Percentiles rank a stretch among this genome's conserved stretches.
Conservation (phyloP, 192 early-diverging fungal species). For the Linnemannia hyalina region DNA sequence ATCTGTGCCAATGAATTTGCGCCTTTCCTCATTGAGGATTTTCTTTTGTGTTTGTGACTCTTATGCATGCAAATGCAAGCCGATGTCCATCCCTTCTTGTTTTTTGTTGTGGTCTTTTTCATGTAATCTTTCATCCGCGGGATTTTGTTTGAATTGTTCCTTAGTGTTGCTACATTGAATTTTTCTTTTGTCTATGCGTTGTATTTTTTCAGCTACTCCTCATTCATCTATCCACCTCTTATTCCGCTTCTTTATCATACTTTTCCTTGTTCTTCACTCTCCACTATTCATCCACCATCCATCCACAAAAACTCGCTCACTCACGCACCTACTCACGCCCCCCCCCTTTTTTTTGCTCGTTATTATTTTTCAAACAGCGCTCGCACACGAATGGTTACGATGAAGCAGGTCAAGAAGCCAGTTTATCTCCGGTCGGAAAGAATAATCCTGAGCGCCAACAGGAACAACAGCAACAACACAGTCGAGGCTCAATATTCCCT, state of each 20-base stretch:
- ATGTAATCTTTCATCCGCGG: too few relatives aligned
- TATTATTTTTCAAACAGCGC: conserved; percentile 30
- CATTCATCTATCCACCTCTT: background rate
- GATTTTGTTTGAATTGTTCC: too few relatives aligned
- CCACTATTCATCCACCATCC: background rate
- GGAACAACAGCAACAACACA: background rate
- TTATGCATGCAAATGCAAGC: too few relatives aligned
- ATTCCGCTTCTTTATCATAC: background rate
- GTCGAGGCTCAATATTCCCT: background rate
- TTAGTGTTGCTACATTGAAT: too few relatives aligned
- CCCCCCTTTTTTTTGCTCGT: background rate
- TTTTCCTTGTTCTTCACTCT: background rate
- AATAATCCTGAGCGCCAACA: background rate
- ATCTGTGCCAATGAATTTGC: too few relatives aligned
- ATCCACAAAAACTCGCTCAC: background rate
- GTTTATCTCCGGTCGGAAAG: conserved; percentile 6
- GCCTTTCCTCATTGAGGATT: too few relatives aligned
- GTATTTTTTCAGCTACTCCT: background rate
- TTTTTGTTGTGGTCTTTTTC: too few relatives aligned
- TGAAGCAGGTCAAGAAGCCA: conserved; percentile 3
- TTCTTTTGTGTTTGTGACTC: too few relatives aligned
- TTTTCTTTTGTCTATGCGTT: too few relatives aligned
- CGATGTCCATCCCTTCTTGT: too few relatives aligned
- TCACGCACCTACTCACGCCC: background rate
- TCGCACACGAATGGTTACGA: conserved; percentile 9